Evolutionary conservation across 495 filamentous ascomycete genomes (phyloP), one percentile per base, ranked within the genome.

Genomic region (Aspergillus homomorphus): DNA sequence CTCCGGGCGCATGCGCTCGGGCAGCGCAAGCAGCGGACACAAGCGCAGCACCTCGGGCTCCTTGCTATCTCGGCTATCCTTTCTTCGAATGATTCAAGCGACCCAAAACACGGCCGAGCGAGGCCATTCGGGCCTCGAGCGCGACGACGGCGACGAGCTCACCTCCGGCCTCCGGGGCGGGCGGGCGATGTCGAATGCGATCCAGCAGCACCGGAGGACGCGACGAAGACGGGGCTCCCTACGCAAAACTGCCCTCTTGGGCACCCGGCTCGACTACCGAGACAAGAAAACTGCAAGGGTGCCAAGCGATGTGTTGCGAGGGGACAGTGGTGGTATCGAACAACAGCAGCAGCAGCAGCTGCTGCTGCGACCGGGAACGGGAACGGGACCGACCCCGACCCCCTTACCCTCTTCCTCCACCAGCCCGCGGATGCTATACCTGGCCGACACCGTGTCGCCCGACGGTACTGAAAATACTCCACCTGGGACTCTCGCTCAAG

Each of bases 181-280:
- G 10, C 73, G 83, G 62, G 77, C 84, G 57, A 80, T 84, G 78
- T 76, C 80, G 21, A 73, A 71, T 49, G 78, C 75, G 4, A 51
- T 51, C 15, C 69, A 82, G 15, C 82, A 87, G 59, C 85, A 89
- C 58, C 81, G 84, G 41, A 75, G 70, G 49, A 88, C 86, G 9
- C 82, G 91, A 22, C 84, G 86, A 56, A 86, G 92, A 45, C 86
- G 88, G 60, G 88, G 89, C 6, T 92, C 90, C 5, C 72, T 93
- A 55, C 78, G 90, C 44, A 94, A 93, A 62, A 89, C 89, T 3
- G 90, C 90, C 22, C 73, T 93, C 9, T 77, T 93, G 8, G 89
- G 89, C 5, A 83, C 88, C 46, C 83, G 88, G 18, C 60, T 78
- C 12, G 76, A 79, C 45, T 67, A 64, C 30, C 73, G 73, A 26